phyloP scores from a whole-genome alignment of 352 stramenopile species.

The Peronospora destructor region DNA sequence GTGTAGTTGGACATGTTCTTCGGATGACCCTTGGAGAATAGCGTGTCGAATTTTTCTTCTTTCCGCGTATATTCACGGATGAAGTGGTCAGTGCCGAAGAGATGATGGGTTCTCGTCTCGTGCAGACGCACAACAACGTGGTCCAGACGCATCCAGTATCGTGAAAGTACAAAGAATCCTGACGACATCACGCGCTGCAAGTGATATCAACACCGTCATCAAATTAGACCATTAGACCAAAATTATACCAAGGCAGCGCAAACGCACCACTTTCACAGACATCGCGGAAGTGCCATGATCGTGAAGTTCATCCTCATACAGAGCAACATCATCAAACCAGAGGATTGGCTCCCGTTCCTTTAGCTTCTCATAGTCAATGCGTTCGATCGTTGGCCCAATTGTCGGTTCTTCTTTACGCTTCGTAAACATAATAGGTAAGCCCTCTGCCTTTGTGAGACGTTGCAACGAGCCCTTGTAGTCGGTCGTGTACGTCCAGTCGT shows the following conservation, averaged over 20 bases:
- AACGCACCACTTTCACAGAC: conserved; percentile 76
- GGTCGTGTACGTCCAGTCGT: conserved; percentile 82
- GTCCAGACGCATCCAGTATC: conserved; percentile 83
- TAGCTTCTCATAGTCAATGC: conserved; percentile 72
- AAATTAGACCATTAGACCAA: conserved; percentile 1
- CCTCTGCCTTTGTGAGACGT: conserved; percentile 28
- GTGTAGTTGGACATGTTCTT: conserved; percentile 79
- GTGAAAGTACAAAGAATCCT: conserved; percentile 67
- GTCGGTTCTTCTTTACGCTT: conserved; percentile 28
- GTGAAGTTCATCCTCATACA: conserved; percentile 82
- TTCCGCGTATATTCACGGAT: conserved; percentile 78
- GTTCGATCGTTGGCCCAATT: conserved; percentile 41
- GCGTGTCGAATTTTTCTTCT: conserved; percentile 60
- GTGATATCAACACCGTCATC: conserved; percentile 1
- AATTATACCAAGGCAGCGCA: not conserved
- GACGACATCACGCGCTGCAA: conserved; percentile 77
- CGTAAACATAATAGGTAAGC: conserved; percentile 10
- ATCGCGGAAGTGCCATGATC: conserved; percentile 74
- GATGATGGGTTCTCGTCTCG: conserved; percentile 76
- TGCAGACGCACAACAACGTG: conserved; percentile 72
- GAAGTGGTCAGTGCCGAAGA: conserved; percentile 68
- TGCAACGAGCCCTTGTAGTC: conserved; percentile 77
- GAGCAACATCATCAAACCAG: conserved; percentile 73
- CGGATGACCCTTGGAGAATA: conserved; percentile 59
- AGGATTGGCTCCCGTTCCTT: conserved; percentile 78